These are phyloP conservation scores for Chlorella vulgaris DNA, from an alignment of 139 green algal species.

Conservation along the genomic window DNA sequence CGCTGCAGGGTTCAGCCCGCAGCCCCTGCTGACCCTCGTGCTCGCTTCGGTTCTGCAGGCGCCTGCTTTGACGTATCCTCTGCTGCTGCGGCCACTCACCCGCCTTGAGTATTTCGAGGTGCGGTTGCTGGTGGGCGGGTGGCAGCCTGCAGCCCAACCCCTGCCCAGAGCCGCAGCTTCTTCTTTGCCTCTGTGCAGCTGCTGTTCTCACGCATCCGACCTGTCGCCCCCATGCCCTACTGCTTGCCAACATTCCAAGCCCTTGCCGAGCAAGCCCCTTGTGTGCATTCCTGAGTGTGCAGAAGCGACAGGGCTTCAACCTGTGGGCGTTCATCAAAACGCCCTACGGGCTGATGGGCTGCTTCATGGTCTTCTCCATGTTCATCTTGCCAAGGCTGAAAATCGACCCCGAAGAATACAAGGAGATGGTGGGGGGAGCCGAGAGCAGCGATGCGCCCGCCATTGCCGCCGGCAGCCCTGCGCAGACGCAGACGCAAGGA, in stretches of 20 bases:
- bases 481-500: neutral
- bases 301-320: slow-evolving; percentile 49
- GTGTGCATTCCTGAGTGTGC: slow-evolving; percentile 16
- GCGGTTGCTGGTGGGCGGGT: neutral
- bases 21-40: no score
- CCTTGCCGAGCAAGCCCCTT: no score
- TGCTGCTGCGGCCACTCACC: slow-evolving; percentile 34
- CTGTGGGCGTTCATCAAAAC: slow-evolving; percentile 54
- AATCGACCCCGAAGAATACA: slow-evolving; percentile 46
- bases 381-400: slow-evolving; percentile 56
- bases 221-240: no score
- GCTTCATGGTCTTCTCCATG: slow-evolving; percentile 24
- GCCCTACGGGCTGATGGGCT: slow-evolving; percentile 57
- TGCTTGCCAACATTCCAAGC: no score
- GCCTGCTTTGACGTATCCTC: slow-evolving; percentile 31
- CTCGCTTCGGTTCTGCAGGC: neutral
- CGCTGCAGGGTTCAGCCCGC: no score
- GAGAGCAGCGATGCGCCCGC: neutral
- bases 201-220: no score
- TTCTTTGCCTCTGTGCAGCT: no score
- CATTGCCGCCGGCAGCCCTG: neutral
- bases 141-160: no score
- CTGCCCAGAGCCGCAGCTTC: no score
- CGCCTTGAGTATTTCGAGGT: slow-evolving; percentile 51
- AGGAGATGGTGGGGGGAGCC: neutral